Evolutionary conservation across 805 yeast species (phyloP).

Genomic region (Yamadazyma philogaea): DNA sequence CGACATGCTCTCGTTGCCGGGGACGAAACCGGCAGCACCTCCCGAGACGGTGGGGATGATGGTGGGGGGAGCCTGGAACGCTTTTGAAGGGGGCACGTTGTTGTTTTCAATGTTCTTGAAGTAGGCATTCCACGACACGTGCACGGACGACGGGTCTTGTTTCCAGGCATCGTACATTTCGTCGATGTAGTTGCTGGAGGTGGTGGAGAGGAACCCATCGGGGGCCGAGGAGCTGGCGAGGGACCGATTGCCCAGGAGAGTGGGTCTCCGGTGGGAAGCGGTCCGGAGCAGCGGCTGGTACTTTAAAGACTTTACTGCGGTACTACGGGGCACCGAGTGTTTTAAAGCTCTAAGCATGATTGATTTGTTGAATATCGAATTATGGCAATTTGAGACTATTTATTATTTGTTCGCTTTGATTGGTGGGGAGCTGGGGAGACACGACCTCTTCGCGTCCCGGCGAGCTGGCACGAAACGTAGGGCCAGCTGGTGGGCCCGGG

Average conservation of each 20-base stretch:
- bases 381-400: slow-evolving; percentile 1
- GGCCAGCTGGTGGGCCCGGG: slow-evolving; percentile 5
- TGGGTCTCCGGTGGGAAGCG: background rate
- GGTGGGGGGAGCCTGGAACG: slow-evolving; percentile 91
- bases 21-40: slow-evolving; percentile 64
- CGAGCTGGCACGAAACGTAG: slow-evolving; percentile 11
- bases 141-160: slow-evolving; percentile 86
- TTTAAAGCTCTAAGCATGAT: slow-evolving; percentile 44
- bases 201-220: slow-evolving; percentile 80
- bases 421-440: slow-evolving; percentile 10
- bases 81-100: slow-evolving; percentile 64
- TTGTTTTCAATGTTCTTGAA: slow-evolving; percentile 84
- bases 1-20: slow-evolving; percentile 46
- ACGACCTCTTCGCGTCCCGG: slow-evolving; percentile 10
- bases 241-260: slow-evolving; percentile 15
- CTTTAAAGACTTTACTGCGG: background rate
- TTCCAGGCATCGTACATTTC: slow-evolving; percentile 98
- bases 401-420: slow-evolving; percentile 12
- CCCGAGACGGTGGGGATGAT: slow-evolving; percentile 78
- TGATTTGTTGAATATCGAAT: background rate
- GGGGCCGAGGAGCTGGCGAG: slow-evolving; percentile 9
- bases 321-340: slow-evolving; percentile 33
- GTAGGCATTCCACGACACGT: slow-evolving; percentile 95
- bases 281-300: background rate
- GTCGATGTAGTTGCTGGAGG: slow-evolving; percentile 89